phyloP scores from a whole-genome alignment of 208 protist genomes.

The Wallacemonas sp. region DNA sequence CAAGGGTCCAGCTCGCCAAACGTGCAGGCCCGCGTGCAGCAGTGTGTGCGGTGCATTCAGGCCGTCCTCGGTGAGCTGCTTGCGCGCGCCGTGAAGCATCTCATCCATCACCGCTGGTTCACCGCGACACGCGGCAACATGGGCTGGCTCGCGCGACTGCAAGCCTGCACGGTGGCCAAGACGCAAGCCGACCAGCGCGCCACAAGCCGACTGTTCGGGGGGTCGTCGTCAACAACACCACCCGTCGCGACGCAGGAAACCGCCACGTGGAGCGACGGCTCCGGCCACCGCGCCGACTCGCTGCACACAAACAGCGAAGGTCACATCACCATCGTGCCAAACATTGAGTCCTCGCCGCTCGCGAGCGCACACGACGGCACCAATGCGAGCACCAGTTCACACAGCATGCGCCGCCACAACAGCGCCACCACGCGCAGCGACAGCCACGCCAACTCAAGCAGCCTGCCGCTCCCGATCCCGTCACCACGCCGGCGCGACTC shows the following conservation, averaged over 20 bases:
- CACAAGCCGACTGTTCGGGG: not conserved
- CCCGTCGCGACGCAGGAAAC: too few relatives aligned
- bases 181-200: slow-evolving; percentile 1
- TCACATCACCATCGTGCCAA: slow-evolving; percentile 20
- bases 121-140: slow-evolving; percentile 24
- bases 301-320: slow-evolving; percentile 15
- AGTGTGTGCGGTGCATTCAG: slow-evolving; percentile 42
- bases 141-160: slow-evolving; percentile 32
- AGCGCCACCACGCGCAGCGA: not conserved
- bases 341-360: slow-evolving; percentile 14
- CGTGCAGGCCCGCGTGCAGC: slow-evolving; percentile 35
- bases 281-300: slow-evolving; percentile 11
- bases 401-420: not conserved
- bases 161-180: slow-evolving; percentile 19
- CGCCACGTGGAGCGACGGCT: slow-evolving; percentile 10
- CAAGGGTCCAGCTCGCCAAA: slow-evolving; percentile 36
- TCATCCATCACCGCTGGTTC: slow-evolving; percentile 42
- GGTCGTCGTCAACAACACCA: not conserved
- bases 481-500: not conserved
- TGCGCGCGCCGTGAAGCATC: slow-evolving; percentile 39
- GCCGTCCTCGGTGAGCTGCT: slow-evolving; percentile 46
- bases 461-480: too few relatives aligned
- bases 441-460: not conserved
- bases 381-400: too few relatives aligned
- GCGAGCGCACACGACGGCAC: slow-evolving; percentile 3